Conservation (phyloP, 1,284 basidiomycete genomes). For the Irpex sp. region DNA sequence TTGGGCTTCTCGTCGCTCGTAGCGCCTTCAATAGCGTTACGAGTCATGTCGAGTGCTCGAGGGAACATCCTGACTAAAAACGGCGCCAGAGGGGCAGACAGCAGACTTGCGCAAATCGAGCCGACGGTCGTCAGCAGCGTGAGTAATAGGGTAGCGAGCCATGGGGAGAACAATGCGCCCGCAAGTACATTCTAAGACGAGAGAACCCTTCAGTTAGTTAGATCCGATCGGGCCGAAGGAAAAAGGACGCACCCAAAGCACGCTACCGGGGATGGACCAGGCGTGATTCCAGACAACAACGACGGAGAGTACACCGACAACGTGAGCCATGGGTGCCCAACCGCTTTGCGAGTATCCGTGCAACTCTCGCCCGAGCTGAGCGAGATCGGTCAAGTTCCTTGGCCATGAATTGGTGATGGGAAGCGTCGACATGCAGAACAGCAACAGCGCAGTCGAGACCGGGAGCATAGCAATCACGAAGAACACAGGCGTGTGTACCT, state of each 20-base stretch:
- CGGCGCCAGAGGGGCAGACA: constrained; percentile 82
- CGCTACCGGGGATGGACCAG: constrained; percentile 90
- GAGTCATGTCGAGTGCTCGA: constrained; percentile 78
- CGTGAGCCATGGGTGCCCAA: constrained; percentile 56
- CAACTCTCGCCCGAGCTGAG: constrained; percentile 68
- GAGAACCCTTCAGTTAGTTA: neutral
- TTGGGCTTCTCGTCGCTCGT: constrained; percentile 29
- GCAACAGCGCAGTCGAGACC: constrained; percentile 51
- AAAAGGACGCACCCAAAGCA: constrained; percentile 68
- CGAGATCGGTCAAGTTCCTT: constrained; percentile 67
- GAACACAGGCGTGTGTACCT: constrained; percentile 64
- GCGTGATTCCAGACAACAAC: constrained; percentile 91
- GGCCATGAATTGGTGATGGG: constrained; percentile 77
- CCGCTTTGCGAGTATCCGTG: constrained; percentile 76
- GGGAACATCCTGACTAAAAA: constrained; percentile 79
- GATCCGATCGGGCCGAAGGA: constrained; percentile 5
- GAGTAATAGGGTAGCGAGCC: constrained; percentile 74
- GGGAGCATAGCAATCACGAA: constrained; percentile 68
- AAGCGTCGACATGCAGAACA: constrained; percentile 50
- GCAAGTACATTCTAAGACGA: constrained; percentile 77
- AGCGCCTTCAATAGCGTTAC: constrained; percentile 59
- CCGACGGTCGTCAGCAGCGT: constrained; percentile 82
- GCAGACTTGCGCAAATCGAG: constrained; percentile 75
- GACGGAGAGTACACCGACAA: constrained; percentile 79
- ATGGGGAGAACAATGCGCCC: constrained; percentile 79